Evolutionary conservation across 208 protist genomes (phyloP), one percentile per base, ranked within the genome.

Genomic region (Trypanosoma melophagium): DNA sequence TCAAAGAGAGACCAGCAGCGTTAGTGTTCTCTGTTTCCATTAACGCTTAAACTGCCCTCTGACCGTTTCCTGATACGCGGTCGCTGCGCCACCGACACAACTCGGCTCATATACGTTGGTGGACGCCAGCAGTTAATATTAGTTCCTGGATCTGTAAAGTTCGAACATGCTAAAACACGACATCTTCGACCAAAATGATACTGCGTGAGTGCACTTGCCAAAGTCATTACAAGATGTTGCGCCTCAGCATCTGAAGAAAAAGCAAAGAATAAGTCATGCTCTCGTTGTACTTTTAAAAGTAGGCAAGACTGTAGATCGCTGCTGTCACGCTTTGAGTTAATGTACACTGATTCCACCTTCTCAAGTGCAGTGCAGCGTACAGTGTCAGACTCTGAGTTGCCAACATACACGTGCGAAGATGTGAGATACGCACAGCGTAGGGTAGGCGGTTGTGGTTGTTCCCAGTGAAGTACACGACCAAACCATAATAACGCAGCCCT

Each of bases 401-500:
- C 56, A 7, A 71, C 50, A 47, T 44, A 71, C n/a, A 62, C 52
- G 42, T 71, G 66, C 9, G 66, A 58, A 38, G 38, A 61, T 7
- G 66, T 52, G 8, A 62, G 19, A 45, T 71, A 71, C 7, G 54
- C 49, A 19, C 45, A 62, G 38, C 66, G 53, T 35, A 62, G 41
- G 3, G 51, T 52, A 51, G 66, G 66, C 19, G 66, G 41, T 31
- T 53, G n/a, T 21, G 66, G 58, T 41, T 56, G 35, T 35, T 53
- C 54, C 66, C 66, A 71, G 24, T 71, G 54, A 31, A 71, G 54
- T 31, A 60, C 66, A 35, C 66, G 66, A 14, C 45, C 66, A 71
- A 71, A 71, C 53, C 50, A 64, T 5, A 71, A 45, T 10, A 71
- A 35, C 7, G 66, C 66, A 13, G 54, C 66, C 21, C 54, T 12